Percentiles rank a stretch among this genome's conserved stretches.
Conservation (phyloP, 1,139 yeast species). For the Geotrichum carabidarum region DNA sequence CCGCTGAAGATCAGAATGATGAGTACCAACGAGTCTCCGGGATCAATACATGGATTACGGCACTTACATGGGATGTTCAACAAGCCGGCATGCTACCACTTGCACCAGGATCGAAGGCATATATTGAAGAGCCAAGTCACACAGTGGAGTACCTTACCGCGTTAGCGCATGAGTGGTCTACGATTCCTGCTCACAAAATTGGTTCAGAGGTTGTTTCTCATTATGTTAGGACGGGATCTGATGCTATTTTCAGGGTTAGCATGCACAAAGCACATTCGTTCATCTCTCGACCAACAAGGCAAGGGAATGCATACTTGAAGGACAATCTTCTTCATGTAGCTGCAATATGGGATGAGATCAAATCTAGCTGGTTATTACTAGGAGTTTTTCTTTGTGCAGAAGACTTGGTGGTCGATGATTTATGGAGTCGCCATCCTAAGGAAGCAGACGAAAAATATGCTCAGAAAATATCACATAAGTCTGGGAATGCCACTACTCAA, state of each 20-base stretch:
- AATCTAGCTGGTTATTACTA: constrained; percentile 6
- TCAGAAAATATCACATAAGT: neutral
- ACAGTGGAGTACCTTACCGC: constrained; percentile 11
- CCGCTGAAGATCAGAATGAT: constrained; percentile 1
- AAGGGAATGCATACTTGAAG: neutral
- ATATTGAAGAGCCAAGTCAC: constrained; percentile 7
- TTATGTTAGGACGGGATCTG: constrained; percentile 13
- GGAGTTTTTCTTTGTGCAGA: constrained; percentile 12
- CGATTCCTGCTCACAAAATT: neutral
- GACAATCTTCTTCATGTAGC: constrained; percentile 9
- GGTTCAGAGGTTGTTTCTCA: neutral
- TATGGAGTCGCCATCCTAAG: constrained; percentile 1
- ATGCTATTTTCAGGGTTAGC: constrained; percentile 15
- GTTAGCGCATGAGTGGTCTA: constrained; percentile 13
- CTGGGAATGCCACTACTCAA: too few species aligned
- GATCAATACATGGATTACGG: constrained; percentile 14
- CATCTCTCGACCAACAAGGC: constrained; percentile 2
- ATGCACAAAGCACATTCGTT: constrained; percentile 12
- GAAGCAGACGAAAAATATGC: constrained; percentile 5
- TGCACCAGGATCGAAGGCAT: neutral
- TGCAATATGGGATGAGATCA: constrained; percentile 6
- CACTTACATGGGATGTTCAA: constrained; percentile 16
- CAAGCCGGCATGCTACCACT: constrained; percentile 16
- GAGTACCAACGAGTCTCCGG: constrained; percentile 2
- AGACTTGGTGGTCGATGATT: neutral